Evolutionary conservation across 768 basidiomycete species (phyloP).

Genomic region (Gyrodon lividus): DNA sequence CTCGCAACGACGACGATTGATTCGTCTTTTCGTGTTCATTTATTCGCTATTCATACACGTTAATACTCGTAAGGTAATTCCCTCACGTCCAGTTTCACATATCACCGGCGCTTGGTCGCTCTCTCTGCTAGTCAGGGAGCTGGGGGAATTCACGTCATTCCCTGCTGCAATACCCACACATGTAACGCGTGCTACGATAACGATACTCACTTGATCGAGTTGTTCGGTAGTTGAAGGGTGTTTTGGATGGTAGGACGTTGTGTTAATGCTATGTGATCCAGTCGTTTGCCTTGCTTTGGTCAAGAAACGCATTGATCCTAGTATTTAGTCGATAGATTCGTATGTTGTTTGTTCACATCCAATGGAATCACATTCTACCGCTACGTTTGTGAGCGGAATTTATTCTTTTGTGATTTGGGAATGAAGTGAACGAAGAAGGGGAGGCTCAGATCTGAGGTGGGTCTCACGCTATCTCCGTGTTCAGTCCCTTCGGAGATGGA

Average conservation of each 20-base stretch:
- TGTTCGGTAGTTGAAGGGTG: constrained; percentile 30
- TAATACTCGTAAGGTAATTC: constrained; percentile 8
- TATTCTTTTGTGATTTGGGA: neutral
- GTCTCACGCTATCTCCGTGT: constrained; percentile 4
- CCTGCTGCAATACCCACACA: constrained; percentile 17
- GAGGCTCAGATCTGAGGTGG: neutral
- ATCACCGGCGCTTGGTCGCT: constrained; percentile 14
- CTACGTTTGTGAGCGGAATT: too few species aligned
- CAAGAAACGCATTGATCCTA: constrained; percentile 30
- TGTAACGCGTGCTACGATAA: constrained; percentile 22
- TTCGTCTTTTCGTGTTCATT: constrained; percentile 4
- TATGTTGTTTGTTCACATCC: constrained; percentile 7
- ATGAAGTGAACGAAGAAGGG: neutral
- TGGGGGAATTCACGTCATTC: constrained; percentile 18
- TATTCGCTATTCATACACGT: constrained; percentile 28
- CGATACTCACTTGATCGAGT: constrained; percentile 10
- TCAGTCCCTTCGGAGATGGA: too few species aligned
- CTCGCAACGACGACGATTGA: neutral
- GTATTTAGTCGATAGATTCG: constrained; percentile 12
- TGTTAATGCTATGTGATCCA: constrained; percentile 10
- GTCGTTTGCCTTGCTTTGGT: constrained; percentile 36
- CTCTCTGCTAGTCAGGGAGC: constrained; percentile 29
- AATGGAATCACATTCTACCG: constrained; percentile 11
- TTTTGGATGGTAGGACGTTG: neutral
- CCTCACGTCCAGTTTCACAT: neutral